phyloP scores from a whole-genome alignment of 2,329 filamentous ascomycete genomes.

The Bipolaris oryzae region DNA sequence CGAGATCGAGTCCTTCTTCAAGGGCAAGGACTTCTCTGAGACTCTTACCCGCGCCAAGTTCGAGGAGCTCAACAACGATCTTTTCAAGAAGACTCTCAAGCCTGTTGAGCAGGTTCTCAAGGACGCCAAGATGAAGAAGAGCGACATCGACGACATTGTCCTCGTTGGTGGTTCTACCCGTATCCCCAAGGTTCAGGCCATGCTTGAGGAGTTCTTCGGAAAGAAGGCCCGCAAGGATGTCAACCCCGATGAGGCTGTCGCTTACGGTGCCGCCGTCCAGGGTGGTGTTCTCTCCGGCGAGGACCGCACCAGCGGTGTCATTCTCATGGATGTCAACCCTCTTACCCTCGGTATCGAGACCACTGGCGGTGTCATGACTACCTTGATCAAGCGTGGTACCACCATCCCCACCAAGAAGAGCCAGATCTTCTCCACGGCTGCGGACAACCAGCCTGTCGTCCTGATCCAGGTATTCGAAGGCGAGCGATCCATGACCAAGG shows the following conservation, averaged over 20 bases:
- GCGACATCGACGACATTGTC: constrained; percentile 93
- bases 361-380: constrained; percentile 96
- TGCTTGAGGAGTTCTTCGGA: constrained; percentile 96
- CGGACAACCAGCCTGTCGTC: constrained; percentile 95
- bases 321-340: constrained; percentile 97
- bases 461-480: constrained; percentile 96
- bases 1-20: constrained; percentile 96
- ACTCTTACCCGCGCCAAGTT: constrained; percentile 98
- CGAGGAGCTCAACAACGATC: constrained; percentile 97
- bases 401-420: constrained; percentile 95
- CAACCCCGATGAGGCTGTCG: constrained; percentile 98
- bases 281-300: constrained; percentile 93
- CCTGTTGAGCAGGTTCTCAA: constrained; percentile 98
- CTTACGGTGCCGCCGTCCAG: constrained; percentile 96
- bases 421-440: constrained; percentile 96
- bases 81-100: constrained; percentile 99
- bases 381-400: constrained; percentile 93
- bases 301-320: constrained; percentile 76
- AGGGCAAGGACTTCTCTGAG: constrained; percentile 98
- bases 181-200: constrained; percentile 95
- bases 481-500: constrained; percentile 79
- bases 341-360: constrained; percentile 97
- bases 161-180: constrained; percentile 97
- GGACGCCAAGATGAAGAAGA: constrained; percentile 97
- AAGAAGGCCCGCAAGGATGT: constrained; percentile 99